Percentiles rank a stretch among this genome's conserved stretches.
Evolutionary conservation across 768 basidiomycete genomes (phyloP).

Genomic region (Porphyrellus cyaneotinctus): DNA sequence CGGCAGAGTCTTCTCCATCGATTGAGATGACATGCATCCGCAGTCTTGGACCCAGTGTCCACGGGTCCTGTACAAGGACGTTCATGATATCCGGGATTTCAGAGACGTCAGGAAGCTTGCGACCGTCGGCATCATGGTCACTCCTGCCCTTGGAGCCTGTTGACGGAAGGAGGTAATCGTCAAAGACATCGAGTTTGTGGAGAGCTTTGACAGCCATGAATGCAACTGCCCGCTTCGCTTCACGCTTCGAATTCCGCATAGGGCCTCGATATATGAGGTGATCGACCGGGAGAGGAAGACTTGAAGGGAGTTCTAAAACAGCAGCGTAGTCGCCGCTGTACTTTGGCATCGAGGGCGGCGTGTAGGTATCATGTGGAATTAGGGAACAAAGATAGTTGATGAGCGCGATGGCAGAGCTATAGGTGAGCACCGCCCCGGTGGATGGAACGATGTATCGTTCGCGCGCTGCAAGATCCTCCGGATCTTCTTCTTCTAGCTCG

Average conservation of each 20-base stretch:
- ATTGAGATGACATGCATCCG: conserved; percentile 63
- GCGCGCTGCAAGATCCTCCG: conserved; percentile 57
- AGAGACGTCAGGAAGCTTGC: conserved; percentile 39
- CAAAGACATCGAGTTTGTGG: conserved; percentile 68
- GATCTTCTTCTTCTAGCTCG: conserved; percentile 44
- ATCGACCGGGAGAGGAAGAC: conserved; percentile 54
- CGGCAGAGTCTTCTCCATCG: conserved; percentile 48
- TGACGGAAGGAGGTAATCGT: conserved; percentile 78
- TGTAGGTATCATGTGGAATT: conserved; percentile 70
- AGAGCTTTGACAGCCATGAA: conserved; percentile 73
- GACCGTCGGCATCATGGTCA: conserved; percentile 52
- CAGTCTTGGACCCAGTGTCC: conserved; percentile 51
- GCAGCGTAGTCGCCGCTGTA: conserved; percentile 58
- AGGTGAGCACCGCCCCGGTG: conserved; percentile 77
- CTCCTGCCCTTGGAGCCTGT: conserved; percentile 46
- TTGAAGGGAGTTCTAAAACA: conserved; percentile 61
- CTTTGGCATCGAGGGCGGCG: conserved; percentile 52
- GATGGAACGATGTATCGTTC: conserved; percentile 69
- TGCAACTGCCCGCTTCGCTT: conserved; percentile 79
- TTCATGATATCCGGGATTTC: conserved; percentile 51
- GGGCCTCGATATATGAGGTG: conserved; percentile 61
- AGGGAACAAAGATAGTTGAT: conserved; percentile 75
- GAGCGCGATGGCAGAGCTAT: conserved; percentile 66
- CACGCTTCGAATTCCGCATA: conserved; percentile 60
- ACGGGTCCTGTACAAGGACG: conserved; percentile 63